phyloP scores from a whole-genome alignment of 371 early-diverging fungal species.

The Syncephalastrum monosporum region DNA sequence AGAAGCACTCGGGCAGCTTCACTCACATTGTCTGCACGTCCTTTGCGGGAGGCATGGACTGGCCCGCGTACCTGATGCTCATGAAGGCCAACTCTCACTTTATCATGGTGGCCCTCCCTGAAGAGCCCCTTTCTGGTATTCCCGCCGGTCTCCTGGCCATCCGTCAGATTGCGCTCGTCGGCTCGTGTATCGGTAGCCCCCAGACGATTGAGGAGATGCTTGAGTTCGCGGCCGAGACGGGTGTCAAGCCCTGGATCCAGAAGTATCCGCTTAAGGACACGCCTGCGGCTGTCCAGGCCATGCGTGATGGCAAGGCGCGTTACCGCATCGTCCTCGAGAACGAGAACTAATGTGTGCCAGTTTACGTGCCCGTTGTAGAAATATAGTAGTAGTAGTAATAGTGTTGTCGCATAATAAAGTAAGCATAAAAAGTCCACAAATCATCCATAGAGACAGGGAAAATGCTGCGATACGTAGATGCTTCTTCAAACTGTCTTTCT shows the following conservation, averaged over 20 bases:
- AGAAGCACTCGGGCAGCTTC: slow-evolving; percentile 7
- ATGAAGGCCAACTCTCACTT: slow-evolving; percentile 46
- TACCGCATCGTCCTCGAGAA: slow-evolving; percentile 66
- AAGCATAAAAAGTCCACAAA: no score
- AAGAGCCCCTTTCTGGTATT: slow-evolving; percentile 34
- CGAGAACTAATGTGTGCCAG: slow-evolving; percentile 2
- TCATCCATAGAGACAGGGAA: no score
- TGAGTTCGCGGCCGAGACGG: slow-evolving; percentile 62
- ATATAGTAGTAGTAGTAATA: no score
- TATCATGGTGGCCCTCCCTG: slow-evolving; percentile 61
- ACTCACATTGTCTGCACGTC: slow-evolving; percentile 35
- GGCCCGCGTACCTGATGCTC: slow-evolving; percentile 34
- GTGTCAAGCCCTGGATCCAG: slow-evolving; percentile 67
- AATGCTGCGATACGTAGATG: no score
- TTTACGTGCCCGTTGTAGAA: no score
- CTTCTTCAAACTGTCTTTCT: no score
- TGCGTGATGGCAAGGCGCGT: slow-evolving; percentile 62
- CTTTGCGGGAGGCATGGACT: slow-evolving; percentile 36
- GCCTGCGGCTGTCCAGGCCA: slow-evolving; percentile 56
- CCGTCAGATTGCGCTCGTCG: slow-evolving; percentile 50
- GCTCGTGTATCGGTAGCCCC: slow-evolving; percentile 70
- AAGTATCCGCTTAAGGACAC: slow-evolving; percentile 56
- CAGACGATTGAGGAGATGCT: slow-evolving; percentile 61
- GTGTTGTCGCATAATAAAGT: no score
- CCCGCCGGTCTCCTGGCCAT: slow-evolving; percentile 33